Conservation (phyloP, 768 basidiomycete genomes). For the Termitomyces titanicus region DNA sequence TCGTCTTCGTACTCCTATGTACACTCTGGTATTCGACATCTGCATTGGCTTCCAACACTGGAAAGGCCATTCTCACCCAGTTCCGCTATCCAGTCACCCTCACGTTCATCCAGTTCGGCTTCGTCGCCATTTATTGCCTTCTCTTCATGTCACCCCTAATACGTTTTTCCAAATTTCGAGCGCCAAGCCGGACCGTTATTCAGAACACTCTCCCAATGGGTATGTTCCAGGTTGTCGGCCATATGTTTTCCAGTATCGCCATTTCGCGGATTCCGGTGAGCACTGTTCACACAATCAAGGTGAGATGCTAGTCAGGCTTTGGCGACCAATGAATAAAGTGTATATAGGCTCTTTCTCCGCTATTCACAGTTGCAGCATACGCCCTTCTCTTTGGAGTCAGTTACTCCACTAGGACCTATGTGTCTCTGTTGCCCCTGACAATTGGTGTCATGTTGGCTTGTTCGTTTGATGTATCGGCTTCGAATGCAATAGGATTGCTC, state of each 20-base stretch:
- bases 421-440: slow-evolving; percentile 92
- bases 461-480: slow-evolving; percentile 88
- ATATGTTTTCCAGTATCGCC: slow-evolving; percentile 97
- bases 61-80: slow-evolving; percentile 89
- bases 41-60: slow-evolving; percentile 93
- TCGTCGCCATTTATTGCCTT: slow-evolving; percentile 84
- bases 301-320: slow-evolving; percentile 29
- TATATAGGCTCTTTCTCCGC: slow-evolving; percentile 84
- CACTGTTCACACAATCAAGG: slow-evolving; percentile 99
- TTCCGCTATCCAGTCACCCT: slow-evolving; percentile 96
- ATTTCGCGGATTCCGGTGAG: slow-evolving; percentile 95
- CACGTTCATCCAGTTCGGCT: slow-evolving; percentile 96
- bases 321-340: background rate
- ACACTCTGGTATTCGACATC: slow-evolving; percentile 91
- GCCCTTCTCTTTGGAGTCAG: slow-evolving; percentile 90
- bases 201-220: slow-evolving; percentile 91
- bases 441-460: slow-evolving; percentile 97
- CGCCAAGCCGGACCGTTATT: slow-evolving; percentile 71
- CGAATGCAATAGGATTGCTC: slow-evolving; percentile 81
- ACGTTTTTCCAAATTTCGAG: slow-evolving; percentile 63
- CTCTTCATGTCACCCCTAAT: slow-evolving; percentile 76
- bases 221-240: slow-evolving; percentile 94
- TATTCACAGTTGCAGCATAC: slow-evolving; percentile 97
- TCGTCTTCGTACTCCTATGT: slow-evolving; percentile 76
- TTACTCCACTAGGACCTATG: slow-evolving; percentile 88